These are phyloP conservation scores for Colletotrichum orchidophilum DNA, from an alignment of 2,329 filamentous ascomycete genomes.

Conservation along the genomic window DNA sequence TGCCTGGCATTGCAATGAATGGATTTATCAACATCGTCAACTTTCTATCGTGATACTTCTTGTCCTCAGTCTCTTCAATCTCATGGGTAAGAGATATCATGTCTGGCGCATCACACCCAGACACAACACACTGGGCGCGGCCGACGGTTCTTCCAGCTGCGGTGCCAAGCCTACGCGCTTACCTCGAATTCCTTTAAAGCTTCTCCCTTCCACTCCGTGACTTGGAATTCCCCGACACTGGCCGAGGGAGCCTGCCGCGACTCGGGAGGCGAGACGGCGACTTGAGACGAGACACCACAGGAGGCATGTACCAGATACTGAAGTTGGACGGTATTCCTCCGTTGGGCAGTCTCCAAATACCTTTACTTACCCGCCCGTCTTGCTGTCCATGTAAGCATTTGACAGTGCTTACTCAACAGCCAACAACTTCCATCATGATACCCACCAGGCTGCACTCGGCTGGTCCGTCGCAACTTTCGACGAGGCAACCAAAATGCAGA, in stretches of 20 bases:
- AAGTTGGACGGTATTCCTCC: background rate
- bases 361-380: background rate
- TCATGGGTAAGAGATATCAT: background rate
- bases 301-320: constrained; percentile 14
- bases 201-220: constrained; percentile 11
- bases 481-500: background rate
- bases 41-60: background rate
- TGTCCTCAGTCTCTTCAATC: background rate
- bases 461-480: background rate
- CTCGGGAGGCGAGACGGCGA: constrained; percentile 22
- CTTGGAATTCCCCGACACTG: constrained; percentile 4
- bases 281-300: constrained; percentile 28
- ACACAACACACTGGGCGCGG: background rate
- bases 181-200: background rate
- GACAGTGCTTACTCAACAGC: background rate
- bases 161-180: background rate
- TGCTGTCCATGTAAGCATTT: background rate
- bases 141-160: background rate
- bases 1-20: background rate
- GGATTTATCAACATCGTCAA: background rate
- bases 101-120: background rate
- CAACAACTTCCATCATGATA: background rate
- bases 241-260: constrained; percentile 17
- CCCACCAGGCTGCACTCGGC: background rate
- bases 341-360: background rate